Base-by-base conservation (phyloP, 169 alveolate genomes). In the Plasmodium inui region DNA sequence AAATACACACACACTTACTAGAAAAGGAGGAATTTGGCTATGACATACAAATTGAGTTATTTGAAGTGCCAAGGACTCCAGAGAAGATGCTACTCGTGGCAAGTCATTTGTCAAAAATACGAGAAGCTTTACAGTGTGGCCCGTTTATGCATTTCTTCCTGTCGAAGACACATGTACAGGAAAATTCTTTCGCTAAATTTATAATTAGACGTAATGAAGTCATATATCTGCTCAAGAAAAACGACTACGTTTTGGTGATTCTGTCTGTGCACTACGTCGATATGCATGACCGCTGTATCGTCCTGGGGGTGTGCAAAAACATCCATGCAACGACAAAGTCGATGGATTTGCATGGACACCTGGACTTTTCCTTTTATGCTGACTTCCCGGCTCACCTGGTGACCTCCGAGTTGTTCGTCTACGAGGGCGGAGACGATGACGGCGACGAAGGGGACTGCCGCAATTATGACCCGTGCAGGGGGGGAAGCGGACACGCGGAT, bases 41-140 rank as follows among this genome's bases (percentile, higher is more conserved):
- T 50, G 90, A 89, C 73, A 14, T 89, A 61, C 94, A 89, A 80
- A 89, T 89, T 6, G 94, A 89, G 72, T 70, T 89, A 41, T 89
- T 67, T 89, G 94, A 89, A 80, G 82, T 89, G 17, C 94, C 94
- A 67, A 61, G 44, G 12, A 41, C 82, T 44, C 94, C 94, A 61
- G 57, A 37, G 30, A 39, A 89, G 39, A 41, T 81, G 28, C 72
- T 73, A 26, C 39, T 79, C 0, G 74, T 80, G 32, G 89, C 94
- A 14, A 89, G 37, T 22, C 94, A 89, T 46, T 80, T 89, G 73
- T 89, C 94, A 17, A 89, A 81, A 89, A 89, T 89, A 79, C 30
- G 94, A 89, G 94, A 89, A 61, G 94, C 94, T 61, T 70, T 89
- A 50, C 84, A 41, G 39, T 89, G 91, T 89, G 83, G 94, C 26